Base-by-base conservation (phyloP, 148 eudicot genomes). In the Amaranthus hypochondriacus region DNA sequence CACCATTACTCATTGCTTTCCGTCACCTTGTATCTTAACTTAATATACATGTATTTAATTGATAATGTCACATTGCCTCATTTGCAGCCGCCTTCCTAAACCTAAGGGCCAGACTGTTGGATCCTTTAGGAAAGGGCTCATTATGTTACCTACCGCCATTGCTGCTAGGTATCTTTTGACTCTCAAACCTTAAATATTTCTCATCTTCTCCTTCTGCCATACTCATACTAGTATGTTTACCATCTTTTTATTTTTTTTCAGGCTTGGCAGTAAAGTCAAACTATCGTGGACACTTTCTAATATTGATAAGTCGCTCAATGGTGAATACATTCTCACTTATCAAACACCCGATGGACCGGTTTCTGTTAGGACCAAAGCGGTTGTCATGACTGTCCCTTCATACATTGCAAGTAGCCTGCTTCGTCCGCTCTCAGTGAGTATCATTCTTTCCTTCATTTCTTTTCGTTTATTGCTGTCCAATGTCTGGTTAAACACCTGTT, bases 101-200 rank as follows among this genome's bases (percentile, higher is more conserved):
- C 92, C 89, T 58, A 89, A 89, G 81, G 97, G 97, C 70, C 97
- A 92, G 80, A 92, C 97, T 9, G 94, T 92, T 80, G 97, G 92
- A 78, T 92, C 97, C 61, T 87, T 92, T 71, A 85, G 83, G 77
- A 92, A 86, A 80, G 97, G 97, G 69, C 84, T 89, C 76, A 64
- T 79, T 64, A 92, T 77, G 87, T 79, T 92, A 81, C 95, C 97
- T 62, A 76, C 86, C 62, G 97, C 97, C 77, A 89, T 92, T 72
- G 77, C 89, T 46, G 82, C 82, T 57, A 82, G 97, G 97, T 92
- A 76, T 9, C 58, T 46, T 56, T 73, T 59, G 28, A 51, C 54
- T 15, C n/a, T 47, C 15, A 44, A 43, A 15, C 2, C 43, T 28
- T 28, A 39, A 13, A 58, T 42, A 12, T 46, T 49, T 47, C 39